Conservation (phyloP, 345 rosid genomes). For the Excoecaria cochinchinensis region DNA sequence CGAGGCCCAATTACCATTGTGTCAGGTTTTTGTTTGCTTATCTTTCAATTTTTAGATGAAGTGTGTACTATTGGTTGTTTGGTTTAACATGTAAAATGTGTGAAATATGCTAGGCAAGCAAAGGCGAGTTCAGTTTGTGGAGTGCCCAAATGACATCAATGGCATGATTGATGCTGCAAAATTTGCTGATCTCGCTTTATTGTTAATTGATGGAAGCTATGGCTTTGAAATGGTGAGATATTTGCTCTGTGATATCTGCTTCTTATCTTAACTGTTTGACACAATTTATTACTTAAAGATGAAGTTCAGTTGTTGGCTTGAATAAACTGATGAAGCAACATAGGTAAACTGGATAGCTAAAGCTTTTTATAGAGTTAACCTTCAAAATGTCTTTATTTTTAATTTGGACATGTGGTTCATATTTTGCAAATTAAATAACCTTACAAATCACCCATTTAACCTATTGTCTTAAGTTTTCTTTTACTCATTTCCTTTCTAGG, state of each 20-base stretch:
- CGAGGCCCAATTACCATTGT: slow-evolving; percentile 88
- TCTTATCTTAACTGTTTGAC: not conserved
- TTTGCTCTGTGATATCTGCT: not conserved
- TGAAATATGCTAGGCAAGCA: slow-evolving; percentile 57
- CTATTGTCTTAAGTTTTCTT: not conserved
- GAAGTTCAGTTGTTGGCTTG: not conserved
- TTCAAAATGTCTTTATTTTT: not conserved
- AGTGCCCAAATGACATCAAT: slow-evolving; percentile 95
- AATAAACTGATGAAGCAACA: not conserved
- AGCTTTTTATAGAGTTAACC: not conserved
- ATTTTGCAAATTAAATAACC: not conserved
- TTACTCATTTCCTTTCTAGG: not conserved
- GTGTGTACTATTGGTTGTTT: not conserved
- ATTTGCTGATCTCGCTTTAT: slow-evolving; percentile 85
- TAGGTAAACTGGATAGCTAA: not conserved
- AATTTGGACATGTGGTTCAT: not conserved
- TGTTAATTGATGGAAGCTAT: slow-evolving; percentile 88
- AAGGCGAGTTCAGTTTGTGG: slow-evolving; percentile 80
- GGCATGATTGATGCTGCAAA: slow-evolving; percentile 96
- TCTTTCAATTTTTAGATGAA: not conserved
- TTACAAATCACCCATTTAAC: not conserved
- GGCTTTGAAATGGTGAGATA: slow-evolving; percentile 93
- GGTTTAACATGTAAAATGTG: slow-evolving; percentile 16
- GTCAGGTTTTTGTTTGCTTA: slow-evolving; percentile 44
- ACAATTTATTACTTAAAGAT: not conserved